A percentile compares a stretch with the other conserved stretches of the same genome.
Evolutionary conservation across 352 stramenopile species (phyloP).

Genomic region (Phytophthora tentaculata): DNA sequence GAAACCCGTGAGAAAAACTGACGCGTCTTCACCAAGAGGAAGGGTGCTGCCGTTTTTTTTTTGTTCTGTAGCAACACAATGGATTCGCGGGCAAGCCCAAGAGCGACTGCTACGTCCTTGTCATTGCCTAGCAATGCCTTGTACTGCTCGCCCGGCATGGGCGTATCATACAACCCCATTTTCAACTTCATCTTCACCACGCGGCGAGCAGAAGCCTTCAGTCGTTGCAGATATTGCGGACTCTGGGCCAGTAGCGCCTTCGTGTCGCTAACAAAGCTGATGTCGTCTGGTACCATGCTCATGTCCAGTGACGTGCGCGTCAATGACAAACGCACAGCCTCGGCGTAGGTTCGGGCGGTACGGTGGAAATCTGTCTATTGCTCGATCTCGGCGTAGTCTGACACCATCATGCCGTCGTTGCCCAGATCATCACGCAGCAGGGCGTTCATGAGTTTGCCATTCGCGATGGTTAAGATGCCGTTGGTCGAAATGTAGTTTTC

Average conservation of each 20-base stretch:
- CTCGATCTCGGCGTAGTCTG: not conserved
- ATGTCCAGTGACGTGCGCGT: not conserved
- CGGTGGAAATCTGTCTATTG: not conserved
- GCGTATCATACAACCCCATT: not conserved
- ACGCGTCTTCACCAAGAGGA: not conserved
- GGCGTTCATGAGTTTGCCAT: not conserved
- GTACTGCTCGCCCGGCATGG: not conserved
- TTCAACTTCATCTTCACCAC: not conserved
- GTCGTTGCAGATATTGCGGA: not conserved
- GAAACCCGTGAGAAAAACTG: not conserved
- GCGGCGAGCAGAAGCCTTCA: not conserved
- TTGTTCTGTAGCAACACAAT: not conserved
- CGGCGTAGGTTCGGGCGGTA: not conserved
- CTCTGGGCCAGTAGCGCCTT: not conserved
- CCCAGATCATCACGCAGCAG: not conserved
- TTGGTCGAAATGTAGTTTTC: not conserved
- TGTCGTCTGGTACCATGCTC: not conserved
- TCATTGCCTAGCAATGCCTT: not conserved
- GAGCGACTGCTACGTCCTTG: not conserved
- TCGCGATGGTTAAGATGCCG: not conserved
- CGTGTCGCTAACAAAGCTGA: not conserved
- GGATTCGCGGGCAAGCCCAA: not conserved
- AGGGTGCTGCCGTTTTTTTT: not conserved
- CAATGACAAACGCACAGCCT: not conserved
- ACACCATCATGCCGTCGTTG: not conserved